Conservation (phyloP, 2,329 filamentous ascomycete species). For the Aureobasidium zeae region DNA sequence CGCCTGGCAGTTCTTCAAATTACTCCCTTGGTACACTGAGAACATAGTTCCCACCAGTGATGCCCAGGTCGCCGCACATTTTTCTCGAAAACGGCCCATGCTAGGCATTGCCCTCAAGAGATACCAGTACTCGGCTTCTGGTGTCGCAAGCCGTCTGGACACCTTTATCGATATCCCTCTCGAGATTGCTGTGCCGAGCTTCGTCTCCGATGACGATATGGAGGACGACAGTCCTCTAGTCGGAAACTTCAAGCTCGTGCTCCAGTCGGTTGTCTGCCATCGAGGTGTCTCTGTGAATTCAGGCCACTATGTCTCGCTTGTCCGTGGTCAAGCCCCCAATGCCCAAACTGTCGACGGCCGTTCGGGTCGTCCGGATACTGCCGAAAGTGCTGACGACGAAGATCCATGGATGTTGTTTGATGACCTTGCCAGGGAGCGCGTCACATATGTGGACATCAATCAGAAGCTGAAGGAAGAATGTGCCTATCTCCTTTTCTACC, state of each 20-base stretch:
- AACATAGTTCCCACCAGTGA: slow-evolving; percentile 52
- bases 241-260: slow-evolving; percentile 83
- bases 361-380: slow-evolving; percentile 32
- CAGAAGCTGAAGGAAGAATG: slow-evolving; percentile 74
- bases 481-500: slow-evolving; percentile 91
- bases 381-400: slow-evolving; percentile 50
- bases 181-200: slow-evolving; percentile 73
- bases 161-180: slow-evolving; percentile 89
- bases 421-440: slow-evolving; percentile 65
- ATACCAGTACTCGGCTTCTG: slow-evolving; percentile 65
- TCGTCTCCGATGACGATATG: slow-evolving; percentile 72
- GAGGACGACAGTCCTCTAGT: slow-evolving; percentile 58
- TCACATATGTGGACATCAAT: slow-evolving; percentile 68
- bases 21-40: slow-evolving; percentile 86
- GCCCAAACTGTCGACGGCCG: slow-evolving; percentile 34
- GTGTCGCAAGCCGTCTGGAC: slow-evolving; percentile 60
- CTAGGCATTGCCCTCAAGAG: slow-evolving; percentile 89
- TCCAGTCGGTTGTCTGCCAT: slow-evolving; percentile 90
- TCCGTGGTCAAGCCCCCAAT: slow-evolving; percentile 55
- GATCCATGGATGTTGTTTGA: slow-evolving; percentile 88
- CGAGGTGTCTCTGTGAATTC: slow-evolving; percentile 75
- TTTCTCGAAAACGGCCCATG: slow-evolving; percentile 71
- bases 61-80: slow-evolving; percentile 78
- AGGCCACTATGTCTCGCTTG: slow-evolving; percentile 84
- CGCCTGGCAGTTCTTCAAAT: slow-evolving; percentile 92